Base-by-base conservation (phyloP, 2,329 filamentous ascomycete species). In the Tolypocladium tundrense region DNA sequence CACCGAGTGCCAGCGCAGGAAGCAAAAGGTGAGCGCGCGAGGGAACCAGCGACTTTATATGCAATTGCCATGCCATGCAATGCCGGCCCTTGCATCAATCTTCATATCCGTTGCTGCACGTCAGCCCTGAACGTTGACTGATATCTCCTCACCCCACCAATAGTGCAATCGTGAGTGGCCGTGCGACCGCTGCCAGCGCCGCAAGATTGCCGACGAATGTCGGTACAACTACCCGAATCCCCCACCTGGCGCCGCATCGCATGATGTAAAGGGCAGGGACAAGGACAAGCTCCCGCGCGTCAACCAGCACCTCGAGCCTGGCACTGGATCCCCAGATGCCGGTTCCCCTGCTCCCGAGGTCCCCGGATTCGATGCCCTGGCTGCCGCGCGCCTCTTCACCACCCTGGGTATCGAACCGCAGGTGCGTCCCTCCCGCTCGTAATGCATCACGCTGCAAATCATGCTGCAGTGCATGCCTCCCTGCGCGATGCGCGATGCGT, bases 1-100 rank as follows among this genome's bases (percentile, higher is more conserved):
- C 65, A 74, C 72, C 40, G 75, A 77, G 64, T 78, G 71, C 54
- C 70, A 73, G 61, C 70, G 71, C 43, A 66, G 72, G 55, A 73
- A 73, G 63, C 72, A 73, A 65, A 73, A 73, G 66, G 71, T 70
- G 59, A 19, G 60, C 42, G 42, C 21, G n/a, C n/a, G 9, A 43
- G 24, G 14, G 27, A 33, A 33, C 14, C 45, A 14, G 27, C 11
- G 11, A 3, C 3, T 13, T 31, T 16, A 5, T 50, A 9, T 5
- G 27, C 27, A 27, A 24, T 10, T 27, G 14, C 24, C 2, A 16
- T 27, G 13, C 43, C 4, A 21, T 45, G n/a, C 41, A 4, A 7
- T 39, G 37, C 37, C 14, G 7, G 37, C 37, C 14, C 27, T n/a
- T 50, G 45, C 45, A 31, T 50, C 45, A 50, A 50, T 50, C 45